These are phyloP conservation scores for Diaporthe eres DNA, from an alignment of 2,329 filamentous ascomycete species.

Conservation along the genomic window DNA sequence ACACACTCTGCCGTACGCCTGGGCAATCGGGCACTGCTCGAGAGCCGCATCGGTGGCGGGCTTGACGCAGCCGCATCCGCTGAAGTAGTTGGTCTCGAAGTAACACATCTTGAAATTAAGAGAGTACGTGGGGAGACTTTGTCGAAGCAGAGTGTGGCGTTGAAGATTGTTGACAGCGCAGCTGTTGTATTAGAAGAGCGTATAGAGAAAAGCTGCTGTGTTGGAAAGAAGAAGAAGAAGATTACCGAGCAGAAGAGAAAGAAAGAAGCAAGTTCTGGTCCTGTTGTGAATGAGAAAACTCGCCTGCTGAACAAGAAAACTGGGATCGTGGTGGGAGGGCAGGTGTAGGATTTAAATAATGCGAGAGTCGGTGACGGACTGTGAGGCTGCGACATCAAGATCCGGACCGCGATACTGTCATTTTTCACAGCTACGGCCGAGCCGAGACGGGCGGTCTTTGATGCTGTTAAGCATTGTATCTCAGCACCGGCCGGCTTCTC, in stretches of 20 bases:
- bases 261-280: slow-evolving; percentile 13
- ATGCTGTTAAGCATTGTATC: too few species aligned
- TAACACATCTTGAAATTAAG: slow-evolving; percentile 19
- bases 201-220: background rate
- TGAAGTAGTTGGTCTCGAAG: slow-evolving; percentile 23
- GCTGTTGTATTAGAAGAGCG: background rate
- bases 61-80: slow-evolving; percentile 33
- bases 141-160: background rate
- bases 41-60: background rate
- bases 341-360: background rate
- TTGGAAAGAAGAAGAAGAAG: background rate
- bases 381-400: fast-evolving
- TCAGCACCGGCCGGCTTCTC: too few species aligned
- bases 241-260: background rate
- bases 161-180: slow-evolving; percentile 2
- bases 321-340: too few species aligned
- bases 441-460: too few species aligned
- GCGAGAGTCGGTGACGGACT: too few species aligned
- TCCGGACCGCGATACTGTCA: background rate
- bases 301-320: slow-evolving; percentile 2
- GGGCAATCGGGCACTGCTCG: slow-evolving; percentile 3
- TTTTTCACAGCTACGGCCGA: too few species aligned
- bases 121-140: background rate
- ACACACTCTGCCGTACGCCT: slow-evolving; percentile 27
- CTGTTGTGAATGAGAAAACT: slow-evolving; percentile 20